These are phyloP conservation scores for Metschnikowia corniflorae DNA, from an alignment of 805 yeast species.

Conservation along the genomic window DNA sequence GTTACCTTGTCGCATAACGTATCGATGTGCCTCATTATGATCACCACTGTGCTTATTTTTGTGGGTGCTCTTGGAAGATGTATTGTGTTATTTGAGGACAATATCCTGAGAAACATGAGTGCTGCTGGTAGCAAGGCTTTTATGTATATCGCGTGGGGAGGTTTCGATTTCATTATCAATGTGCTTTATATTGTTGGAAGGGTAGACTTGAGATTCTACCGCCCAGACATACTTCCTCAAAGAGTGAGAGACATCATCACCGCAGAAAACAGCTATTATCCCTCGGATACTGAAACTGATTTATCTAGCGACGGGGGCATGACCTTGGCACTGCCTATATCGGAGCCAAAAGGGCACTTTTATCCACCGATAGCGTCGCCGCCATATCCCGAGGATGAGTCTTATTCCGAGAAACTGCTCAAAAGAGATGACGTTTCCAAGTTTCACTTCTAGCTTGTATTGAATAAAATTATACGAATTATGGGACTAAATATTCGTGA, in stretches of 20 bases:
- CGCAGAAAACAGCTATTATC: slow-evolving; percentile 38
- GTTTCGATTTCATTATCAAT: slow-evolving; percentile 56
- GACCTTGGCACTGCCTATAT: slow-evolving; percentile 8
- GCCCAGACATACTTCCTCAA: slow-evolving; percentile 57
- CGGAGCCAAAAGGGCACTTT: slow-evolving; percentile 12
- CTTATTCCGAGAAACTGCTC: slow-evolving; percentile 1
- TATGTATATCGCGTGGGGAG: slow-evolving; percentile 69
- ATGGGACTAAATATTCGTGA: too few relatives aligned
- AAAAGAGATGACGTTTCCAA: slow-evolving; percentile 15
- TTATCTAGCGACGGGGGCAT: slow-evolving; percentile 1
- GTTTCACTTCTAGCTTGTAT: slow-evolving; percentile 14
- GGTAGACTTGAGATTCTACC: slow-evolving; percentile 73
- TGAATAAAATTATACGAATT: not conserved
- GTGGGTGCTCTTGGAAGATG: slow-evolving; percentile 50
- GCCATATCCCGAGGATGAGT: slow-evolving; percentile 17
- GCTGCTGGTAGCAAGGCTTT: slow-evolving; percentile 44
- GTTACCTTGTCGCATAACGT: slow-evolving; percentile 47
- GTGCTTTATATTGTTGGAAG: slow-evolving; percentile 57
- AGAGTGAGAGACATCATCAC: slow-evolving; percentile 39
- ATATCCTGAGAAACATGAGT: slow-evolving; percentile 19
- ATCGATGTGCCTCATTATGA: slow-evolving; percentile 44
- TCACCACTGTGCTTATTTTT: slow-evolving; percentile 48
- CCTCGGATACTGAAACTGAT: slow-evolving; percentile 24
- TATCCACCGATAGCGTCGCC: slow-evolving; percentile 11
- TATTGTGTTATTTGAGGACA: slow-evolving; percentile 41